Base-by-base conservation (phyloP, 306 rosid species). In the Lupinus albus region DNA sequence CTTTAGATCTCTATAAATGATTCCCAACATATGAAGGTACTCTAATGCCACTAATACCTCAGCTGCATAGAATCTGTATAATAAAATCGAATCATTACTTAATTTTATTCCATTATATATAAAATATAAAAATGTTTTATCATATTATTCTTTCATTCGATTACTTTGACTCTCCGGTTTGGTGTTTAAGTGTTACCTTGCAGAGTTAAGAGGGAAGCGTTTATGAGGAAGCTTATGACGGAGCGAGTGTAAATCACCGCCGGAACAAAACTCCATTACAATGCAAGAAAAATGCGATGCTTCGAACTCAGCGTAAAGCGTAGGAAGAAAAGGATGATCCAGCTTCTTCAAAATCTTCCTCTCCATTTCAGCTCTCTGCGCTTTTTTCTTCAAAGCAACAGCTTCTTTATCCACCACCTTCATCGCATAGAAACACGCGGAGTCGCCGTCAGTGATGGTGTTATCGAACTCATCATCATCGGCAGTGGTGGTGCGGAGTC, bases 1-100 rank as follows among this genome's bases (percentile, higher is more conserved):
- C 67, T 93, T 93, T 4, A 93, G 76, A 80, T 93, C 99, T 41
- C 99, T 81, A 90, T 90, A 93, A 42, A 93, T 90, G 78, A 93
- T 90, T 78, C 99, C 99, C 56, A 93, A 61, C 99, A 93, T 93
- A 82, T 93, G 99, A 30, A 93, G 97, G 75, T 93, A 93, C 78
- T 93, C 99, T 44, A 93, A 78, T 3, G 99, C 97, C 57, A 93
- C 94, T 13, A 93, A 72, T 32, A 93, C 97, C 33, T 93, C 99
- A 4, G 97, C 92, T 8, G 95, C 99, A 63, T 93, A 93, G 79
- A 93, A 93, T 78, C 99, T 93, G 91, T 11, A n/a, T 73, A 14
- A 8, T n/a, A n/a, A n/a, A n/a, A n/a, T n/a, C n/a, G n/a, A n/a
- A n/a, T n/a, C n/a, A n/a, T n/a, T n/a, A n/a, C n/a, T n/a, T n/a